Evolutionary conservation across 257 asterid genomes (phyloP).

Genomic region (Oldenlandia corymbosa): DNA sequence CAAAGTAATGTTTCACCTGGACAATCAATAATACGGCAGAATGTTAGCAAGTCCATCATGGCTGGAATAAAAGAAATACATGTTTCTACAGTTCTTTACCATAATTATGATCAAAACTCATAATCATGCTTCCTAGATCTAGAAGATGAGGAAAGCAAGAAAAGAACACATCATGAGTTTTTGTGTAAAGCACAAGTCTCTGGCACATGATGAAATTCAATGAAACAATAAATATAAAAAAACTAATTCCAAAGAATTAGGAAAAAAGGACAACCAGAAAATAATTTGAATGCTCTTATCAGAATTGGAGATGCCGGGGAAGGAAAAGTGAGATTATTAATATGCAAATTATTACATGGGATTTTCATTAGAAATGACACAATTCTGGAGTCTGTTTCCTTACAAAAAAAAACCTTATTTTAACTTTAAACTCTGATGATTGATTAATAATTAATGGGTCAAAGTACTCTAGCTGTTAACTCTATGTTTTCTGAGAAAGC

Average conservation of each 20-base stretch:
- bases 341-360: too few relatives aligned
- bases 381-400: too few relatives aligned
- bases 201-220: background rate
- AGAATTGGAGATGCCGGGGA: background rate
- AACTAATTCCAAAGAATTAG: background rate
- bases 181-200: background rate
- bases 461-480: background rate
- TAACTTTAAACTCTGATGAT: too few relatives aligned
- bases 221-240: background rate
- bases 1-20: conserved; percentile 83
- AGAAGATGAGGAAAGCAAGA: background rate
- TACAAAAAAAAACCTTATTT: too few relatives aligned
- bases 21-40: conserved; percentile 3
- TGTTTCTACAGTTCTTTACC: background rate
- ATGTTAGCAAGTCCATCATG: background rate
- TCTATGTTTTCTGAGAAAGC: background rate
- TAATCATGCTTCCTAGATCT: background rate
- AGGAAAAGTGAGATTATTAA: background rate
- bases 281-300: background rate
- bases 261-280: background rate
- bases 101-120: background rate
- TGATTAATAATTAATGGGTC: background rate
- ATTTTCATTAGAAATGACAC: background rate
- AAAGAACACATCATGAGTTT: background rate
- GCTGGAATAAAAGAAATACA: background rate